Conservation (phyloP, 495 filamentous ascomycete genomes). For the Annulohypoxylon nitens region DNA sequence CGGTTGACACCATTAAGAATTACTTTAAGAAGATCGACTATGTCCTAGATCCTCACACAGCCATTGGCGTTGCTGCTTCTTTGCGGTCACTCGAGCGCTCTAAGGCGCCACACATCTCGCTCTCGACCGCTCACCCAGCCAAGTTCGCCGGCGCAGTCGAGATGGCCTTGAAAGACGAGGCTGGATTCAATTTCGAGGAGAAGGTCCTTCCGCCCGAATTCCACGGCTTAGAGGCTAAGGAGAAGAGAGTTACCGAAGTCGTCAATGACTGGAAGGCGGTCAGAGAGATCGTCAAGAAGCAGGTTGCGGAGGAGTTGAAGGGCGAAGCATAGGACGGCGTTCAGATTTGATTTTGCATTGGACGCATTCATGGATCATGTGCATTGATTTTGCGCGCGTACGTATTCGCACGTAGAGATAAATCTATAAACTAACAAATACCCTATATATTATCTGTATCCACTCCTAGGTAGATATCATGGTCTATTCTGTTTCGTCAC, state of each 20-base stretch:
- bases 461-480: background rate
- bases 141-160: constrained; percentile 89
- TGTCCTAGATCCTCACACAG: constrained; percentile 91
- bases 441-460: background rate
- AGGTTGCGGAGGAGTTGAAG: constrained; percentile 68
- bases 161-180: constrained; percentile 74
- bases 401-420: background rate
- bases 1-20: constrained; percentile 75
- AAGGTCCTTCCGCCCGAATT: constrained; percentile 84
- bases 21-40: constrained; percentile 76
- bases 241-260: constrained; percentile 69
- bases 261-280: constrained; percentile 65
- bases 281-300: constrained; percentile 66
- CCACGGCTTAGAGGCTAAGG: constrained; percentile 74
- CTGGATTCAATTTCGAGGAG: constrained; percentile 75
- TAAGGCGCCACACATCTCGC: constrained; percentile 74
- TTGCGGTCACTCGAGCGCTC: constrained; percentile 71
- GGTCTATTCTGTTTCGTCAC: too few relatives aligned
- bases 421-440: constrained; percentile 23
- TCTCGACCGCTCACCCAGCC: constrained; percentile 93
- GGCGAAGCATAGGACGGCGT: constrained; percentile 42
- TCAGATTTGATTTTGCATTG: constrained; percentile 25
- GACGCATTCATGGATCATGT: constrained; percentile 30
- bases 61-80: constrained; percentile 83
- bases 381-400: constrained; percentile 18